Evolutionary conservation across 2,329 filamentous ascomycete genomes (phyloP), one percentile per base, ranked within the genome.

Genomic region (Aspergillus sp.): DNA sequence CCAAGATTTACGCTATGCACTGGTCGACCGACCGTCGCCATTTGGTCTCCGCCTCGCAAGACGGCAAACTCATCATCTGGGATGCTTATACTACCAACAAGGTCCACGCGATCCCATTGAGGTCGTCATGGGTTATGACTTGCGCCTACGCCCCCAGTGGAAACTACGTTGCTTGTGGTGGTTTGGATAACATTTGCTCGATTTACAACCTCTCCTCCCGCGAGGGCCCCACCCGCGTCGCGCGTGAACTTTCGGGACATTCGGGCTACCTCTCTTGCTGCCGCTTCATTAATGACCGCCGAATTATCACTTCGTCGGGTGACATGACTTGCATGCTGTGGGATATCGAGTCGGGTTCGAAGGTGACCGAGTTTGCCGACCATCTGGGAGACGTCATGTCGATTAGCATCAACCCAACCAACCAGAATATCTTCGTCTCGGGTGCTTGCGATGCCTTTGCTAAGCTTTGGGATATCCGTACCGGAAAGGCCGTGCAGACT

Each of bases 251-350:
- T 39, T 97, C 93, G 29, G 93, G 93, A 35, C 93, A 98, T 68
- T 95, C 91, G 36, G 93, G 93, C 40, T 98, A 98, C 64, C 82
- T 98, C 36, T 95, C 90, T 19, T 98, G 93, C 85, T 97, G 93
- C 69, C 86, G 93, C 53, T 98, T 98, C 71, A 95, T 97, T 76
- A 97, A 95, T 68, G 93, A 98, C 74, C 85, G 93, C 63, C 90
- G 89, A 64, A 97, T 98, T 62, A 82, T 98, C 53, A 98, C 93
- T 48, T 97, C 93, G 0, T 98, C 93, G 3, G 93, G 93, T 52
- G 93, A 98, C 67, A 98, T 98, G 93, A 98, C 93, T 41, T 98
- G 93, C 70, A 96, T 97, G 85, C 88, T 97, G 64, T 98, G 93
- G 93, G 93, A 98, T 74, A 91, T 98, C 53, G 93, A 98, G 73